A percentile compares a stretch with the other conserved stretches of the same genome.
Evolutionary conservation across 495 filamentous ascomycete genomes (phyloP).

Genomic region (Letharia columbiana): DNA sequence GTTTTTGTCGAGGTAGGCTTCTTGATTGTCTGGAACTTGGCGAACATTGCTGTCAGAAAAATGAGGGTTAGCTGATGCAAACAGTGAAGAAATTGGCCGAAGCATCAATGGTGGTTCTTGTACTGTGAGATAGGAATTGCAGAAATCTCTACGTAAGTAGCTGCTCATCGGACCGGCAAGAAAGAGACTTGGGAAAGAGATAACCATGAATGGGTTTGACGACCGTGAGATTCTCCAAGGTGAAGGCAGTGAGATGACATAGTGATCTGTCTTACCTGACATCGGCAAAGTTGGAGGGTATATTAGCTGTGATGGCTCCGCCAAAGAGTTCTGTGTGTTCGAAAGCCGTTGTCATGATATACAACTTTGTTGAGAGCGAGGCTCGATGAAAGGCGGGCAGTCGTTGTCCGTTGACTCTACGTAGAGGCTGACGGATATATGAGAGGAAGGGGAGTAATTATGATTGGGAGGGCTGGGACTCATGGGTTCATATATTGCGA

Average conservation of each 20-base stretch:
- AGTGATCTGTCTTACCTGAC: conserved; percentile 51
- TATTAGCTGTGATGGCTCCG: conserved; percentile 63
- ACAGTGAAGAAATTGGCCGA: neutral
- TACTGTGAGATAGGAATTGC: neutral
- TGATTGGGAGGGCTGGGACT: too few relatives aligned
- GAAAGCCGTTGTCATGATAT: conserved; percentile 30
- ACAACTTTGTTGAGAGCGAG: neutral
- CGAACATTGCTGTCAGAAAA: conserved; percentile 43
- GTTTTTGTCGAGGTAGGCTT: conserved; percentile 75
- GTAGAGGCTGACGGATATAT: neutral
- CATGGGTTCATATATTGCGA: too few relatives aligned
- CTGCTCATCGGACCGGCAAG: neutral
- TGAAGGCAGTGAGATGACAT: neutral
- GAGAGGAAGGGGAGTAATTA: neutral
- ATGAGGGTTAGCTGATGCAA: neutral
- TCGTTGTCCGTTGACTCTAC: neutral
- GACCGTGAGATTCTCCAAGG: neutral
- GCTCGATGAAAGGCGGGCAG: neutral
- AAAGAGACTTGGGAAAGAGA: neutral
- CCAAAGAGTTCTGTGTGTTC: conserved; percentile 62
- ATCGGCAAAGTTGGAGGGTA: conserved; percentile 68
- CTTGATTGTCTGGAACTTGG: conserved; percentile 88
- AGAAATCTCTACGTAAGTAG: too few relatives aligned
- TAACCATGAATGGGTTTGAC: neutral
- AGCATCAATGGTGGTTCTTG: neutral